These are phyloP conservation scores for Quercus berberidifolia DNA, from an alignment of 306 rosid genomes.

Conservation along the genomic window DNA sequence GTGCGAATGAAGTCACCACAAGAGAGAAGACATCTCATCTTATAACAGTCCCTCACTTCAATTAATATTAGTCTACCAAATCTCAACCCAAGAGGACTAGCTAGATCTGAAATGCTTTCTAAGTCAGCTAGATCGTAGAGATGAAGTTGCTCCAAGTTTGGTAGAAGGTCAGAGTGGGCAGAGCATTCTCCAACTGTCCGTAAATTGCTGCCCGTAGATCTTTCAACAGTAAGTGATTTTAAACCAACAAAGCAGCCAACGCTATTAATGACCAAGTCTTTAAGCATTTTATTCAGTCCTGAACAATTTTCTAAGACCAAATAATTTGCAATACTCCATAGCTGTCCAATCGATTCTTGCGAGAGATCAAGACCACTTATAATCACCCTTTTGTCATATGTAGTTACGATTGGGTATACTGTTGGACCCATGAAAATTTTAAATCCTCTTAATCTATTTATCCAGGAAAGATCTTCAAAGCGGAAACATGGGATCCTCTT, in stretches of 20 bases:
- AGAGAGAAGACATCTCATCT: neutral
- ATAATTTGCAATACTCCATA: neutral
- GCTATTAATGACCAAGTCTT: neutral
- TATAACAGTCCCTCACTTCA: neutral
- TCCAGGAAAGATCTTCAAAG: neutral
- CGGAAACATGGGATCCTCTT: constrained; percentile 4
- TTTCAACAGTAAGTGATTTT: neutral
- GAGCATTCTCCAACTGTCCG: neutral
- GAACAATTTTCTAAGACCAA: neutral
- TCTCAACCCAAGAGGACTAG: constrained; percentile 10
- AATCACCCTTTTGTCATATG: constrained; percentile 1
- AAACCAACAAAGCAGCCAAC: neutral
- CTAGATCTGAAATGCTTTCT: constrained; percentile 15
- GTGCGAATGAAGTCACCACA: neutral
- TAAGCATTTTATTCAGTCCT: neutral
- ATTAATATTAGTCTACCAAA: constrained; percentile 5
- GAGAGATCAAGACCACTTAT: constrained; percentile 16
- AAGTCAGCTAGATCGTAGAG: neutral
- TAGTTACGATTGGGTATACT: neutral
- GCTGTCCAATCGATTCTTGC: neutral
- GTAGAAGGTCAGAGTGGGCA: neutral
- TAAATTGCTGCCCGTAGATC: too few species aligned
- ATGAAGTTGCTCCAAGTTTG: constrained; percentile 13
- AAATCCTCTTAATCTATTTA: constrained; percentile 7
- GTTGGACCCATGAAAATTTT: neutral